Base-by-base conservation (phyloP, 2,329 filamentous ascomycete species). In the Phoma sp. region DNA sequence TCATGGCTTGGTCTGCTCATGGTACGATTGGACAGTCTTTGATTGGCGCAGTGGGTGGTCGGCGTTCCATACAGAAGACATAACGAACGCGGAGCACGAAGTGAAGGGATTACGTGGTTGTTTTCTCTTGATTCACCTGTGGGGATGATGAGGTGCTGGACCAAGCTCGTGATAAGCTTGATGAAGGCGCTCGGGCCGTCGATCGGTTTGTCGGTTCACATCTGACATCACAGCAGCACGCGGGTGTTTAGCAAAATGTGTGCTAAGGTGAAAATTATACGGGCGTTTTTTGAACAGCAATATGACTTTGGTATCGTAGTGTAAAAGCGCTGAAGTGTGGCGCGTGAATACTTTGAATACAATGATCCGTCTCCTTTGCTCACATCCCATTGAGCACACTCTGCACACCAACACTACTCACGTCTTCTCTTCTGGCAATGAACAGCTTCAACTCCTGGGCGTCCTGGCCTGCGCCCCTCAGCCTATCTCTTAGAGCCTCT, bases 341-440 rank as follows among this genome's bases (percentile, higher is more conserved):
- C 24, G 27, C 22, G 24, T 10, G 15, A 13, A 25, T 4, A 45
- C 17, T 8, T 35, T 21, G 43, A 21, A 27, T 17, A 24, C 17
- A 9, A 12, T 15, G n/a, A 19, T 2, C 12, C 15, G 8, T n/a
- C n/a, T 27, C 15, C 13, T 24, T 32, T 35, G 21, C 7, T 35
- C 57, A 68, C 58, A 68, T 54, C 7, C 64, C 82, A 65, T 87
- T 88, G 69, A 97, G 79, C 45, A 95, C 90, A 71, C 88, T 87
- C 78, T 96, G 92, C 66, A 97, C 90, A 0, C 90, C 92, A 21
- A 88, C 84, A 61, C 85, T 92, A 57, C 86, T 85, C 25, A 88
- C 89, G 77, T 98, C 94, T 72, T 97, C 94, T 58, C 94, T 84
- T 76, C 86, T 88, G 73, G 91, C 82, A 56, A 98, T 88, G 82